These are phyloP conservation scores for Populus euphratica DNA, from an alignment of 345 rosid species.

Conservation along the genomic window DNA sequence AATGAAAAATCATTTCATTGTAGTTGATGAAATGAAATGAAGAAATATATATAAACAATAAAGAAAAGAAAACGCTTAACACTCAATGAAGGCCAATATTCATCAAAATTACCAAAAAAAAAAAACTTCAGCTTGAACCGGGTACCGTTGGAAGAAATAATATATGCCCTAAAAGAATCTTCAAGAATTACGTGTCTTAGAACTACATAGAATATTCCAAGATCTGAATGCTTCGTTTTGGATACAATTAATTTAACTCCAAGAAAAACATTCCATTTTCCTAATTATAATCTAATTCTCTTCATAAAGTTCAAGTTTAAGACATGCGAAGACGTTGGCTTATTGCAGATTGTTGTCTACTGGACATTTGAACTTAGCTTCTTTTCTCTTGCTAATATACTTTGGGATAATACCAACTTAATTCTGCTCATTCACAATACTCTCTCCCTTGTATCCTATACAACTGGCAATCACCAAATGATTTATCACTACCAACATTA, in stretches of 20 bases:
- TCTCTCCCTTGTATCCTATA: not conserved
- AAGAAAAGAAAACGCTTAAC: not conserved
- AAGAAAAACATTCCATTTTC: not conserved
- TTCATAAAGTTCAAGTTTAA: not conserved
- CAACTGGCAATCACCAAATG: not conserved
- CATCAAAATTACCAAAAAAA: not conserved
- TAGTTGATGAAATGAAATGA: conserved; percentile 1
- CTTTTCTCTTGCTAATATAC: not conserved
- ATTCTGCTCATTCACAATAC: not conserved
- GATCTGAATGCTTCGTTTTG: not conserved
- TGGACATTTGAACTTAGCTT: not conserved
- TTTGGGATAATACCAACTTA: not conserved
- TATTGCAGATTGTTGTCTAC: not conserved
- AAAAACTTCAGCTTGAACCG: not conserved
- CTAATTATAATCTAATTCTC: not conserved
- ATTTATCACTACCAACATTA: not conserved
- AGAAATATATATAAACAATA: not conserved
- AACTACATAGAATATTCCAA: not conserved
- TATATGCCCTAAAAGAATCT: not conserved
- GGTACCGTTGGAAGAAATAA: not conserved
- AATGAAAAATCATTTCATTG: not conserved
- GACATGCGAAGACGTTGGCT: not conserved
- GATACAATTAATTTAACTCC: not conserved
- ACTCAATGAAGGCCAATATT: not conserved
- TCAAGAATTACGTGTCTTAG: not conserved